Base-by-base conservation (phyloP, 441 rosid species). In the Omphalea diandra region DNA sequence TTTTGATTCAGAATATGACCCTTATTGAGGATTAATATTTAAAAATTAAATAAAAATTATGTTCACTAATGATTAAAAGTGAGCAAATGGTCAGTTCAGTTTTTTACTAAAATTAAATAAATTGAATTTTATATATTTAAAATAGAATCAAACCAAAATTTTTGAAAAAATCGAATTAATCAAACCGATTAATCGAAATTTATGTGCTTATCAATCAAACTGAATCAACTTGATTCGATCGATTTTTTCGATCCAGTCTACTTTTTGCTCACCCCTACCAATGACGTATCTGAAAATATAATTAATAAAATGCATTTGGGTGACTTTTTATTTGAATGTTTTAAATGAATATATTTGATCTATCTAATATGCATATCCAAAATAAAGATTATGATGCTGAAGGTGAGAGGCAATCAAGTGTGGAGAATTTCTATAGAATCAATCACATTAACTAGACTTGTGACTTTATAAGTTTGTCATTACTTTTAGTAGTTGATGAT, bases 361-460 rank as follows among this genome's bases (percentile, higher is more conserved):
- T 1, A 60, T 33, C 3, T 14, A 27, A 14, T 64, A 3, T 46
- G 31, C 15, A 22, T 59, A 49, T 72, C 35, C 17, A 5, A 56
- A 66, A 52, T 86, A 93, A 97, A 80, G 90, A 91, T 44, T 94
- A 91, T 72, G 75, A 87, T 66, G 93, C 81, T 22, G 90, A 84
- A 68, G 87, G 86, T 31, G 94, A 85, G 71, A 84, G 98, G 73
- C 92, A 83, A 40, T 72, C 81, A 72, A 80, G 86, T n/a, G 98
- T 94, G 52, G 97, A 94, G 80, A 83, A 76, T 14, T 87, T 94
- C 72, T 91, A 94, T 83, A 74, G 80, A 68, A 58, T 65, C 32
- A 87, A 94, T 77, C 98, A 94, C 78, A 83, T 87, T 62, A 82
- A 74, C 71, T 97, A 91, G 72, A 91, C 96, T 0, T 83, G 84